Evolutionary conservation across 2,329 filamentous ascomycete genomes (phyloP), one percentile per base, ranked within the genome.

Genomic region (Neonectria punicea): DNA sequence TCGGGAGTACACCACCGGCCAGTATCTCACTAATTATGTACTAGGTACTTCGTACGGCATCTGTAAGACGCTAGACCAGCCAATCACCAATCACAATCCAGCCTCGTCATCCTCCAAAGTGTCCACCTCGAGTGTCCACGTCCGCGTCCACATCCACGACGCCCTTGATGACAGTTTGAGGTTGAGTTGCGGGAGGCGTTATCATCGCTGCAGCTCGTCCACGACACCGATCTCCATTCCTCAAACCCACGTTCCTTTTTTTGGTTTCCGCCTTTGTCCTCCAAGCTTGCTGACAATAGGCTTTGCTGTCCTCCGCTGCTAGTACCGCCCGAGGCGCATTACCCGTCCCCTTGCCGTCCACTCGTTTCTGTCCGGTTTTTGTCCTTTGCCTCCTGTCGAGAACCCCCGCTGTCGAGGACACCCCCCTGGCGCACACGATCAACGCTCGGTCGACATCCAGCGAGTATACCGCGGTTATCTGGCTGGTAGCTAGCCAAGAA

Each of bases 161-260:
- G 22, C 56, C 36, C 50, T 39, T 64, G 65, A 64, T 64, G 65
- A 64, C 65, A 67, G 61, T 60, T 67, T 61, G 57, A 58, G 49
- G 55, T 63, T 57, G 61, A 59, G 50, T 51, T 50, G 44, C 53
- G 50, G 53, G 36, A 53, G 32, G 61, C 57, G 61, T 61, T 65
- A 64, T 61, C 61, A 51, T 32, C 25, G 51, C 43, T 41, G 34
- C 44, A 25, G 51, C 41, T 25, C 46, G 25, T 44, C 43, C 14
- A 41, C 34, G 49, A 58, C 18, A 5, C n/a, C 7, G 14, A 16
- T 16, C 14, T 20, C 30, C 16, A 56, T 51, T 58, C 49, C 44
- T 51, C 49, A 46, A 55, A 2, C 46, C 30, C 39, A 64, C 65
- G 25, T 39, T 67, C 65, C 13, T 61, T 67, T 67, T 30, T 10